These are phyloP conservation scores for Candida dubliniensis DNA, from an alignment of 1,139 yeast species.

Conservation along the genomic window DNA sequence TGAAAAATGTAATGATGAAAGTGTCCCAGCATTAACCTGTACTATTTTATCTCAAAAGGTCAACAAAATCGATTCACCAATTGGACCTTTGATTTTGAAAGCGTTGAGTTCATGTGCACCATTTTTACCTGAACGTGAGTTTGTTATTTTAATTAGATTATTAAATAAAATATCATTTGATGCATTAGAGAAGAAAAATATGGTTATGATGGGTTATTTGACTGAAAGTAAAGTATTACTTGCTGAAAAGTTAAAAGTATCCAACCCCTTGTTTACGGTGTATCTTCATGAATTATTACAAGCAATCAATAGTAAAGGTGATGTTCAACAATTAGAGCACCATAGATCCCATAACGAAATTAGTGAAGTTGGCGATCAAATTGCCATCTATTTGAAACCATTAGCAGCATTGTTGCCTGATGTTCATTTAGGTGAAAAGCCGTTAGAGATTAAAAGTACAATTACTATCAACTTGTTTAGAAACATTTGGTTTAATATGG, in stretches of 20 bases:
- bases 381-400: constrained; percentile 67
- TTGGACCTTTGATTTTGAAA: constrained; percentile 46
- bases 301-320: constrained; percentile 76
- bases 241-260: constrained; percentile 44
- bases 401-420: constrained; percentile 74
- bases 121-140: constrained; percentile 58
- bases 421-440: constrained; percentile 39
- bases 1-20: constrained; percentile 65
- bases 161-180: constrained; percentile 41
- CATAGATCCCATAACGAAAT: constrained; percentile 82
- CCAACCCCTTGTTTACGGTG: constrained; percentile 50
- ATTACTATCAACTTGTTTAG: constrained; percentile 62
- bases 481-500: constrained; percentile 93
- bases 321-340: constrained; percentile 74
- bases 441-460: constrained; percentile 42
- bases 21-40: constrained; percentile 77
- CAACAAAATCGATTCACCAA: constrained; percentile 39
- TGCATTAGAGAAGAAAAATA: constrained; percentile 34
- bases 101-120: constrained; percentile 64
- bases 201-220: constrained; percentile 35
- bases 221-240: constrained; percentile 52
- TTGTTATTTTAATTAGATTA: constrained; percentile 51
- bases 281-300: constrained; percentile 68
- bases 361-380: constrained; percentile 67
- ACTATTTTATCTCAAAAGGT: constrained; percentile 83